phyloP scores from a whole-genome alignment of 2,329 filamentous ascomycete species.

The Pestalotiopsis sp. region DNA sequence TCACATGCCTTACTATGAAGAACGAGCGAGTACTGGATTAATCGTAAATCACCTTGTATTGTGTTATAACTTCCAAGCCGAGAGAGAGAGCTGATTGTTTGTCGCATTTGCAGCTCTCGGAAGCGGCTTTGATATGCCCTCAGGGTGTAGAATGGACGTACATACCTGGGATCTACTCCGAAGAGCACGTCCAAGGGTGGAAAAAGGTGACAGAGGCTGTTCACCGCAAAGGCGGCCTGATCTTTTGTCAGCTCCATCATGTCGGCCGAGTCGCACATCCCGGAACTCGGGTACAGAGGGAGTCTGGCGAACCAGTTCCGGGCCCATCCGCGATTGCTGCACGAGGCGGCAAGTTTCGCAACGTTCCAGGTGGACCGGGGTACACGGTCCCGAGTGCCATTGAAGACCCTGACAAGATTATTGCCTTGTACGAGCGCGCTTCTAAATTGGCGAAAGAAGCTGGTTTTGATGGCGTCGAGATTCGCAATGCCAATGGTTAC shows the following conservation, averaged over 20 bases:
- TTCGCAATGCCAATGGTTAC: constrained; percentile 62
- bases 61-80: background rate
- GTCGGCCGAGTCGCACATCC: constrained; percentile 45
- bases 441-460: constrained; percentile 59
- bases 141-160: background rate
- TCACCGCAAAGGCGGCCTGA: constrained; percentile 59
- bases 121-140: background rate
- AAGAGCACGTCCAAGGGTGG: constrained; percentile 58
- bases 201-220: constrained; percentile 59
- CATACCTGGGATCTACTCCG: constrained; percentile 56
- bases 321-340: background rate
- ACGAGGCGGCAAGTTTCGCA: background rate
- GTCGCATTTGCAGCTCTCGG: background rate
- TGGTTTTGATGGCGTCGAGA: constrained; percentile 73
- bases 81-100: background rate
- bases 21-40: background rate
- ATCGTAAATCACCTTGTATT: background rate
- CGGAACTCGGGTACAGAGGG: constrained; percentile 21
- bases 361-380: background rate
- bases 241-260: constrained; percentile 62
- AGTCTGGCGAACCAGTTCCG: background rate
- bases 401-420: constrained; percentile 52
- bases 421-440: constrained; percentile 57
- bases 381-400: constrained; percentile 47
- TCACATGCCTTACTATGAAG: background rate